Percentiles rank a stretch among this genome's conserved stretches.
Evolutionary conservation across 768 basidiomycete genomes (phyloP).

Genomic region (Crucibulum laeve): DNA sequence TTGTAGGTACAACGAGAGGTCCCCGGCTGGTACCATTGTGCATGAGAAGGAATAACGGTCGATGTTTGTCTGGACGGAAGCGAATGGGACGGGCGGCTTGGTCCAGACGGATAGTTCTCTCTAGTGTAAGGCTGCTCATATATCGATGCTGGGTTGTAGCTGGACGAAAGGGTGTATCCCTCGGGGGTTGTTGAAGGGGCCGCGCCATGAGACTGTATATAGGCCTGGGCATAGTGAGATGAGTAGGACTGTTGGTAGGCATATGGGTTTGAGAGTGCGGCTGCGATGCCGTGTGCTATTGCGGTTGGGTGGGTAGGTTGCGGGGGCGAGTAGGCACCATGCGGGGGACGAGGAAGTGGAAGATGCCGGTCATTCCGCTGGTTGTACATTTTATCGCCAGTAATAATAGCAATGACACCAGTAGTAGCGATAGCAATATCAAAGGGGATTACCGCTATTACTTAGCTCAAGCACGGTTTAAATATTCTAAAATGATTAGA

Average conservation of each 20-base stretch:
- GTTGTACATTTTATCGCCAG: too few relatives aligned
- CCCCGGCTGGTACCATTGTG: conserved; percentile 51
- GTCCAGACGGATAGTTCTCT: too few relatives aligned
- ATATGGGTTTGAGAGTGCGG: conserved; percentile 5
- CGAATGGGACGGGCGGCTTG: neutral
- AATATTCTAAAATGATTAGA: too few relatives aligned
- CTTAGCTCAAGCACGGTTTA: too few relatives aligned
- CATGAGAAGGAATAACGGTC: neutral
- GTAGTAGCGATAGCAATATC: too few relatives aligned
- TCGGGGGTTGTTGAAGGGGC: conserved; percentile 7
- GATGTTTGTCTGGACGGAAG: neutral
- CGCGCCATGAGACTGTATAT: conserved; percentile 35
- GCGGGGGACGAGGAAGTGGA: too few relatives aligned
- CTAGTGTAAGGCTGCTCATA: too few relatives aligned
- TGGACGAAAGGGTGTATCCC: conserved; percentile 20
- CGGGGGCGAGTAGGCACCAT: too few relatives aligned
- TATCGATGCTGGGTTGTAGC: conserved; percentile 1
- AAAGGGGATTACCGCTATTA: too few relatives aligned
- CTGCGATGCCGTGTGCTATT: neutral
- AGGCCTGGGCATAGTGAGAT: conserved; percentile 55
- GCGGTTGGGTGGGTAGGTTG: too few relatives aligned
- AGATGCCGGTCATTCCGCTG: too few relatives aligned
- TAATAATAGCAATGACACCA: too few relatives aligned
- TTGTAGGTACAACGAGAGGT: conserved; percentile 53
- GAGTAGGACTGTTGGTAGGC: conserved; percentile 29